These are phyloP conservation scores for Exophiala oligosperma DNA, from an alignment of 2,329 filamentous ascomycete genomes.

Conservation along the genomic window DNA sequence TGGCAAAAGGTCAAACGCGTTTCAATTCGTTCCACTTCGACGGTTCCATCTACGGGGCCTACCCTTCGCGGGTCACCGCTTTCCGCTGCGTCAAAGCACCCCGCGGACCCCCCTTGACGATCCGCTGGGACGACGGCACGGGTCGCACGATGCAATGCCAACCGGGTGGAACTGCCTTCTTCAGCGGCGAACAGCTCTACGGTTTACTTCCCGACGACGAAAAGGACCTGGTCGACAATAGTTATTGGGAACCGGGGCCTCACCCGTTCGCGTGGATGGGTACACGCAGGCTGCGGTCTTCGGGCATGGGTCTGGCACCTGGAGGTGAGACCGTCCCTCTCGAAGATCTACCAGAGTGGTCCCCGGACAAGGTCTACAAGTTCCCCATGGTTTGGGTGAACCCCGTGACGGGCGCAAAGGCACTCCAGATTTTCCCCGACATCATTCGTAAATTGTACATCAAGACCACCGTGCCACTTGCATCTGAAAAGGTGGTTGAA, in stretches of 20 bases:
- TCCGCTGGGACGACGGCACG: not conserved
- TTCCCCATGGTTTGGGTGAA: not conserved
- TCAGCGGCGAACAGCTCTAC: not conserved
- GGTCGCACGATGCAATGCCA: not conserved
- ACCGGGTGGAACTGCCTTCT: not conserved
- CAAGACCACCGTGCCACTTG: not conserved
- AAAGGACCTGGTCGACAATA: not conserved
- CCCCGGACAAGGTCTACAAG: not conserved
- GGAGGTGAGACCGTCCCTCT: not conserved
- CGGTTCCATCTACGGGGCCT: not conserved
- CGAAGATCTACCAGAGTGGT: not conserved
- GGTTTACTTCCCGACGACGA: not conserved
- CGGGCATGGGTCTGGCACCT: not conserved
- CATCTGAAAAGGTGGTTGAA: not conserved
- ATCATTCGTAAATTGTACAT: not conserved
- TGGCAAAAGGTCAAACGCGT: not conserved
- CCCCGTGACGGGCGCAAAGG: not conserved
- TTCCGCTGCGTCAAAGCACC: not conserved
- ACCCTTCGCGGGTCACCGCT: not conserved
- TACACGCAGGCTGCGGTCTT: not conserved
- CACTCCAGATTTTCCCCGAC: not conserved
- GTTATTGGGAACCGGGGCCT: not conserved
- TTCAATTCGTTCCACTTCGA: slow-evolving; percentile 1
- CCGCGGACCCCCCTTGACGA: not conserved
- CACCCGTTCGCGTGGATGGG: not conserved